Percentiles rank a stretch among this genome's conserved stretches.
phyloP scores from a whole-genome alignment of 1,284 basidiomycete species.

The Papiliotrema nemorosa region DNA sequence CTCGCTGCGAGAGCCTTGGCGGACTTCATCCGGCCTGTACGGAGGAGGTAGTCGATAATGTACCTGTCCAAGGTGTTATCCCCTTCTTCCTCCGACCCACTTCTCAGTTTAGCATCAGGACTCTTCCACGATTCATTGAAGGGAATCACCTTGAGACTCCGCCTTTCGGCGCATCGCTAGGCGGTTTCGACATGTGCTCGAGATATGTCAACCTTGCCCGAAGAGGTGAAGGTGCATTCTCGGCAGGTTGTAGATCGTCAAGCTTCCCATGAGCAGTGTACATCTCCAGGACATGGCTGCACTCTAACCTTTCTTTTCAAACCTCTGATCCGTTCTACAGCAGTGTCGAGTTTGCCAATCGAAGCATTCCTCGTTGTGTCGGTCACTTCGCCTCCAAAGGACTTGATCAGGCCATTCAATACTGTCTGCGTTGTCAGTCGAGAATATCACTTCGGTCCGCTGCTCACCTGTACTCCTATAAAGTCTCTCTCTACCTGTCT shows the following conservation, averaged over 20 bases:
- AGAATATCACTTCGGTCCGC: neutral
- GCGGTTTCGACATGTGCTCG: constrained; percentile 8
- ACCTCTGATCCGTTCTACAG: constrained; percentile 37
- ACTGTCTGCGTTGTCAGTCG: constrained; percentile 1
- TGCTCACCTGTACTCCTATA: constrained; percentile 31
- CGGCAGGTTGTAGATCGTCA: constrained; percentile 40
- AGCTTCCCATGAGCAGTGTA: constrained; percentile 22
- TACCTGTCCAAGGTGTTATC: constrained; percentile 67
- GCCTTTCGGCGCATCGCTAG: constrained; percentile 3
- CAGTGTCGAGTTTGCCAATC: constrained; percentile 32
- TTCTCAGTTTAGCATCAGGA: neutral
- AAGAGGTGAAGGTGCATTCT: constrained; percentile 18
- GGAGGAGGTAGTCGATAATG: constrained; percentile 86
- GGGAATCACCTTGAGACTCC: constrained; percentile 1
- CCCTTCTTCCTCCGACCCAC: constrained; percentile 8
- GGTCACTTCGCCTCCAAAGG: neutral
- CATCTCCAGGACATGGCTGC: neutral
- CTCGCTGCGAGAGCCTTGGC: constrained; percentile 36
- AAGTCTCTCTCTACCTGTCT: constrained; percentile 51
- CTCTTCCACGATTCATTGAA: neutral
- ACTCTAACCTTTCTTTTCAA: constrained; percentile 50
- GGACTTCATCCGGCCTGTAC: constrained; percentile 49
- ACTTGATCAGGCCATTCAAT: constrained; percentile 12
- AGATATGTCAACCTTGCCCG: constrained; percentile 24
- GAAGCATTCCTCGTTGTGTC: constrained; percentile 14